These are phyloP conservation scores for Coleophoma crateriformis DNA, from an alignment of 2,329 filamentous ascomycete species.

Conservation along the genomic window DNA sequence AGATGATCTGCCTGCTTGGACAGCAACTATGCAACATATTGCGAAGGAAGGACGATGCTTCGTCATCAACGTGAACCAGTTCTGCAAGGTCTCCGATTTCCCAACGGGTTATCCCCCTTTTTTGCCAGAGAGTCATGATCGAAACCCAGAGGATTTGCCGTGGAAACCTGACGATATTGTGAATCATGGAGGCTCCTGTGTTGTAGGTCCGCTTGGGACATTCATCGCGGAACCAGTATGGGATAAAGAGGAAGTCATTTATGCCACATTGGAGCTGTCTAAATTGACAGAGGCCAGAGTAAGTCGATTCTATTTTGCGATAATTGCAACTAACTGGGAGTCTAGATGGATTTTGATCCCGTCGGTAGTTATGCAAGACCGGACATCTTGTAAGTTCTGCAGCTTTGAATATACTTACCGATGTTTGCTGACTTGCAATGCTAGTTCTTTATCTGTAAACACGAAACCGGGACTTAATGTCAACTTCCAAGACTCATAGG, in stretches of 20 bases:
- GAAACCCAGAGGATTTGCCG: conserved; percentile 29
- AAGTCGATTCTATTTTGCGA: conserved; percentile 4
- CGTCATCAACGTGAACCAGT: conserved; percentile 34
- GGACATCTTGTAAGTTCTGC: conserved; percentile 31
- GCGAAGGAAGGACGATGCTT: conserved; percentile 39
- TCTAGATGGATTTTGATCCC: conserved; percentile 35
- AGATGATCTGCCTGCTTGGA: conserved; percentile 26
- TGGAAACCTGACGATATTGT: conserved; percentile 33
- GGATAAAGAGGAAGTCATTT: conserved; percentile 33
- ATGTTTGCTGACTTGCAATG: background rate
- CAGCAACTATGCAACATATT: conserved; percentile 37
- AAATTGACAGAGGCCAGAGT: conserved; percentile 32
- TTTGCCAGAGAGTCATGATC: conserved; percentile 30
- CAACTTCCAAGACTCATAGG: background rate
- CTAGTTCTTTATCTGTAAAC: background rate
- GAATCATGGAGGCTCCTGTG: conserved; percentile 33
- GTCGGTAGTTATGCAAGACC: conserved; percentile 35
- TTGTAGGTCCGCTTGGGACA: conserved; percentile 33
- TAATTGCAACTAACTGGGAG: background rate
- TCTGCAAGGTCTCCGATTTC: conserved; percentile 33
- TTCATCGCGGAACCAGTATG: conserved; percentile 33
- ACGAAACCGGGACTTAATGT: background rate
- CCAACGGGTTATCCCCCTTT: conserved; percentile 36
- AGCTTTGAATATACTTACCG: background rate
- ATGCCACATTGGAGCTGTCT: conserved; percentile 28